Evolutionary conservation across 352 stramenopile species (phyloP).

Genomic region (Phytophthora pseudosyringae): DNA sequence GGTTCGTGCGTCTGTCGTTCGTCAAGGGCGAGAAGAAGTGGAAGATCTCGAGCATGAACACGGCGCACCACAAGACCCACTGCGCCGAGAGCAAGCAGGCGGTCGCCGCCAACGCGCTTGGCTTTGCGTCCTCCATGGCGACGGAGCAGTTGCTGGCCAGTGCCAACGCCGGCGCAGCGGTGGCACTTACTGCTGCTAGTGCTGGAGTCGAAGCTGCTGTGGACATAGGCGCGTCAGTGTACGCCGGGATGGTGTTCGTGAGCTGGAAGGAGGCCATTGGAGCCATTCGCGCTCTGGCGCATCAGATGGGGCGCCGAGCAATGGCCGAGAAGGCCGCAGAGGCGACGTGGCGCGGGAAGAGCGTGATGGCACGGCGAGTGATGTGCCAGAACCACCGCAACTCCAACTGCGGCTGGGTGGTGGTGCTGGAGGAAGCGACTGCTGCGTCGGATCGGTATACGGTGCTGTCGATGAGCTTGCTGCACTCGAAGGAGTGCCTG

Average conservation of each 20-base stretch:
- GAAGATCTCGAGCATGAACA: slow-evolving; percentile 81
- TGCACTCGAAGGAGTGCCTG: slow-evolving; percentile 78
- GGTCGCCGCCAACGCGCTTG: background rate
- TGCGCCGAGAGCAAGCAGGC: slow-evolving; percentile 42
- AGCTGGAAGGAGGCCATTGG: slow-evolving; percentile 69
- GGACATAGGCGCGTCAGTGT: slow-evolving; percentile 40
- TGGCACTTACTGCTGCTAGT: slow-evolving; percentile 5
- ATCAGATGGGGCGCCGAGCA: slow-evolving; percentile 62
- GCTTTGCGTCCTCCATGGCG: slow-evolving; percentile 48
- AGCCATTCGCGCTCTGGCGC: slow-evolving; percentile 56
- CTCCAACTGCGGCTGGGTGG: slow-evolving; percentile 71
- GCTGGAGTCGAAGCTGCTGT: slow-evolving; percentile 8
- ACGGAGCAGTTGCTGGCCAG: slow-evolving; percentile 21
- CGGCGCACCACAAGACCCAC: slow-evolving; percentile 66
- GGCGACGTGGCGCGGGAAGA: slow-evolving; percentile 51
- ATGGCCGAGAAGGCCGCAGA: slow-evolving; percentile 58
- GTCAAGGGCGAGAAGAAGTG: slow-evolving; percentile 72
- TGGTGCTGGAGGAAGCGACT: slow-evolving; percentile 59
- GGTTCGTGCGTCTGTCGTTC: slow-evolving; percentile 72
- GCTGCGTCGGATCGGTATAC: slow-evolving; percentile 51
- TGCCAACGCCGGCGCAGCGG: slow-evolving; percentile 13
- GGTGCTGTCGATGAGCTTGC: slow-evolving; percentile 59
- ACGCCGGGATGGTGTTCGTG: slow-evolving; percentile 52
- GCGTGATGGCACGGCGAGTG: slow-evolving; percentile 54
- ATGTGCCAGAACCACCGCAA: slow-evolving; percentile 82